Evolutionary conservation across 108 stramenopile genomes (phyloP).

Genomic region (Asterionellopsis glacialis): DNA sequence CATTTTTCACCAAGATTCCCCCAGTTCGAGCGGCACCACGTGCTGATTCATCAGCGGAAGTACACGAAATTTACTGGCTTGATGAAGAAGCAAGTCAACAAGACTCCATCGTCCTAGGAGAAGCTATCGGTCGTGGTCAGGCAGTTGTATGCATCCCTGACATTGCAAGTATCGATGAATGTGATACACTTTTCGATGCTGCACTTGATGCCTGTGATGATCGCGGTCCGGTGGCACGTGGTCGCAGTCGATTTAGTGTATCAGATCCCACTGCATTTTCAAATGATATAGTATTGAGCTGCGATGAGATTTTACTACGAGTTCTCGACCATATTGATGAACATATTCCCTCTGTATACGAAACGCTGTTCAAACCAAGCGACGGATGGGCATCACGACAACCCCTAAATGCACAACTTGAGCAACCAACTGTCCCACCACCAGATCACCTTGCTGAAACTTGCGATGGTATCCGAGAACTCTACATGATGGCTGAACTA

Average conservation of each 20-base stretch:
- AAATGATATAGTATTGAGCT: slow-evolving; percentile 1
- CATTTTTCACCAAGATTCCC: too few relatives aligned
- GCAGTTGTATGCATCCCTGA: slow-evolving; percentile 5
- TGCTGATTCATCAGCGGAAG: too few relatives aligned
- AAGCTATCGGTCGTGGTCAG: slow-evolving; percentile 11
- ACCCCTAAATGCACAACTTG: slow-evolving; percentile 12
- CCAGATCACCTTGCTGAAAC: slow-evolving; percentile 3
- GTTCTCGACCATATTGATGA: slow-evolving; percentile 17
- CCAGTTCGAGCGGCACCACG: too few relatives aligned
- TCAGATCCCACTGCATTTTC: slow-evolving; percentile 10
- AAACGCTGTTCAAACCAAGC: slow-evolving; percentile 17
- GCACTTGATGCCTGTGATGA: slow-evolving; percentile 1
- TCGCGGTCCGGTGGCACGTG: not conserved
- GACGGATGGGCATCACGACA: slow-evolving; percentile 12
- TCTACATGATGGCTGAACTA: slow-evolving; percentile 17
- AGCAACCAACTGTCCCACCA: slow-evolving; percentile 14
- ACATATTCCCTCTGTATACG: slow-evolving; percentile 16
- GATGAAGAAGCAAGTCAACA: too few relatives aligned
- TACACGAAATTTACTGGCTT: too few relatives aligned
- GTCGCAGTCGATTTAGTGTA: slow-evolving; percentile 12
- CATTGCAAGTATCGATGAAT: slow-evolving; percentile 5
- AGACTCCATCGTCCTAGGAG: not conserved
- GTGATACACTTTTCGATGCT: slow-evolving; percentile 6
- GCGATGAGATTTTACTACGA: slow-evolving; percentile 12
- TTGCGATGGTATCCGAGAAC: slow-evolving; percentile 10